Evolutionary conservation across 2,329 filamentous ascomycete genomes (phyloP).

Genomic region (Fusarium sp.): DNA sequence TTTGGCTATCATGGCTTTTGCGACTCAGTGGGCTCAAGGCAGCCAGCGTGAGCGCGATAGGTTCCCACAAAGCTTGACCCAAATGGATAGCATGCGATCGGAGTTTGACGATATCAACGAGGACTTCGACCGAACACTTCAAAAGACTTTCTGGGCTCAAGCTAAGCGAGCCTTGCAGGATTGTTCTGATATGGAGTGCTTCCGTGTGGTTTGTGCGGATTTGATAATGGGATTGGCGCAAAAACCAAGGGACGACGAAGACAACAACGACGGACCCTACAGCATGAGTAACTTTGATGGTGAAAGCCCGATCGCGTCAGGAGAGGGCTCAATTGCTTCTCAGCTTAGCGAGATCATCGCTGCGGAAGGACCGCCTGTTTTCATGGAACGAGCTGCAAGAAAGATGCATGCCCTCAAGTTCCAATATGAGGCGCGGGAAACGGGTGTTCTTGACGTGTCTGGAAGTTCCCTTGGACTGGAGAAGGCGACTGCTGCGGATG

Average conservation of each 20-base stretch:
- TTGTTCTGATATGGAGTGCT: constrained; percentile 54
- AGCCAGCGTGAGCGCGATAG: constrained; percentile 45
- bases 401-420: constrained; percentile 54
- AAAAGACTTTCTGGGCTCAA: constrained; percentile 54
- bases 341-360: constrained; percentile 49
- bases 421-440: constrained; percentile 48
- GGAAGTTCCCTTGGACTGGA: constrained; percentile 44
- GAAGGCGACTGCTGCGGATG: constrained; percentile 36
- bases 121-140: constrained; percentile 54
- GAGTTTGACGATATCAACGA: constrained; percentile 46
- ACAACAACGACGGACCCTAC: constrained; percentile 29
- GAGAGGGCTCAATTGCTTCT: constrained; percentile 43
- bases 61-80: constrained; percentile 38
- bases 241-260: constrained; percentile 48
- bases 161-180: constrained; percentile 52
- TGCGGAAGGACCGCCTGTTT: constrained; percentile 46
- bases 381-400: constrained; percentile 53
- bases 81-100: constrained; percentile 41
- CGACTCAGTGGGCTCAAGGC: constrained; percentile 58
- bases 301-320: constrained; percentile 35
- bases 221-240: constrained; percentile 55
- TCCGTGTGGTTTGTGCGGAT: constrained; percentile 54
- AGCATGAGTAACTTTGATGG: constrained; percentile 31
- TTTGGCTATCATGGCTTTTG: constrained; percentile 63
- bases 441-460: constrained; percentile 42